phyloP scores from a whole-genome alignment of 208 protist species.

The Strigomonas oncopelti region DNA sequence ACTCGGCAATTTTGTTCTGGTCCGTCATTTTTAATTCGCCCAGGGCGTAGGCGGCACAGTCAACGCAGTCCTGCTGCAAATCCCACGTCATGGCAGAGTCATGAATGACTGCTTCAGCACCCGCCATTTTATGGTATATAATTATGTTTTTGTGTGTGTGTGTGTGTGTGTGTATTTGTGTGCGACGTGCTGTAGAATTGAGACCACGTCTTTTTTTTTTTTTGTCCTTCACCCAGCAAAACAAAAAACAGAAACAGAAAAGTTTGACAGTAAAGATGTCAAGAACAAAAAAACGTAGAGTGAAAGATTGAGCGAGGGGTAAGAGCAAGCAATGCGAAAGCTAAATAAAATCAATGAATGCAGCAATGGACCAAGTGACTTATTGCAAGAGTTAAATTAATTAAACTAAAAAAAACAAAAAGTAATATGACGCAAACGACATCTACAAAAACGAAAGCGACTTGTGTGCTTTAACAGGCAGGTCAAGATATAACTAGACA shows the following conservation, averaged over 20 bases:
- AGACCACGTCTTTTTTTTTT: background rate
- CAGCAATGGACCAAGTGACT: too few species aligned
- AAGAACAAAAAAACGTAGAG: background rate
- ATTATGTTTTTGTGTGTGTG: slow-evolving; percentile 3
- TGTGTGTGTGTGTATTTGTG: background rate
- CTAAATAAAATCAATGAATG: background rate
- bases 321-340: background rate
- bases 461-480: too few species aligned
- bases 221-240: background rate
- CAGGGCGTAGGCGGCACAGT: slow-evolving; percentile 78
- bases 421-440: background rate
- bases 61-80: slow-evolving; percentile 84
- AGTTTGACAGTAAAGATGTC: background rate
- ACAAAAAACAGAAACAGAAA: background rate
- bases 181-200: background rate
- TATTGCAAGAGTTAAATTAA: background rate
- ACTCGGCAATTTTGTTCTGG: slow-evolving; percentile 99
- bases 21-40: slow-evolving; percentile 44
- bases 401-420: background rate
- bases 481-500: too few species aligned
- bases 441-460: background rate
- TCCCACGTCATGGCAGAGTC: slow-evolving; percentile 78
- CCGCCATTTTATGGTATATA: slow-evolving; percentile 34
- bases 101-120: slow-evolving; percentile 60
- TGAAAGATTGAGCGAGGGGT: background rate